Evolutionary conservation across 208 protist species (phyloP).

Genomic region (Jaenimonas drosophilae): DNA sequence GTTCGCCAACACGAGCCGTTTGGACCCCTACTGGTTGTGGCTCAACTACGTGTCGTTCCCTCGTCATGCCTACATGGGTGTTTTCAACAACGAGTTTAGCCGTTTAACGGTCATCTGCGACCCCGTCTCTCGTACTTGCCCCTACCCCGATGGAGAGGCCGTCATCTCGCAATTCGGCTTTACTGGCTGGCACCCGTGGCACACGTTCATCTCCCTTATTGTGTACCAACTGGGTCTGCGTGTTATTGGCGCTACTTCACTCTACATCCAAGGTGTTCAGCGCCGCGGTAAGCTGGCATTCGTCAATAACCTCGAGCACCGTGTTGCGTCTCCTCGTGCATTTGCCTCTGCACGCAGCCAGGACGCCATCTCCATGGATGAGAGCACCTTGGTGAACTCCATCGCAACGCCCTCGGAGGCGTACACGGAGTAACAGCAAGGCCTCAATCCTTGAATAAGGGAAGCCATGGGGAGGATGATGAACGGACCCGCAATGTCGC

Average conservation of each 20-base stretch:
- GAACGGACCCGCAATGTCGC: too few species aligned
- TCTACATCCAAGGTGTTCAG: conserved; percentile 43
- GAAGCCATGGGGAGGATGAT: too few species aligned
- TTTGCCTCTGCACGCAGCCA: conserved; percentile 48
- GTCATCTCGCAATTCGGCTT: conserved; percentile 56
- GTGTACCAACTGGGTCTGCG: conserved; percentile 44
- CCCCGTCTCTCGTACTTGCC: conserved; percentile 39
- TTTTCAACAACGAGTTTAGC: conserved; percentile 75
- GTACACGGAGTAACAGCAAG: too few species aligned
- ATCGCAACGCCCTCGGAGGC: conserved; percentile 51
- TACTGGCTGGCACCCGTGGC: conserved; percentile 48
- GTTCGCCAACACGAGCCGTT: conserved; percentile 71
- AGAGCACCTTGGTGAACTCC: conserved; percentile 36
- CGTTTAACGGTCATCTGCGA: conserved; percentile 44
- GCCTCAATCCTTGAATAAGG: too few species aligned
- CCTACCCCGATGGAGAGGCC: conserved; percentile 35
- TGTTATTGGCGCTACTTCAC: conserved; percentile 36
- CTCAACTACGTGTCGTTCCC: conserved; percentile 80
- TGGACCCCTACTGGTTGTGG: conserved; percentile 74
- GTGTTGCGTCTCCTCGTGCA: conserved; percentile 43
- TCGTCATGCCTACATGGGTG: conserved; percentile 61
- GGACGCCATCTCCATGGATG: conserved; percentile 25
- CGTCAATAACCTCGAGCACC: conserved; percentile 40
- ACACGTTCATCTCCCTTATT: conserved; percentile 56
- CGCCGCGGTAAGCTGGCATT: conserved; percentile 53